These are phyloP conservation scores for Prinsepia uniflora DNA, from an alignment of 306 rosid species.

Conservation along the genomic window DNA sequence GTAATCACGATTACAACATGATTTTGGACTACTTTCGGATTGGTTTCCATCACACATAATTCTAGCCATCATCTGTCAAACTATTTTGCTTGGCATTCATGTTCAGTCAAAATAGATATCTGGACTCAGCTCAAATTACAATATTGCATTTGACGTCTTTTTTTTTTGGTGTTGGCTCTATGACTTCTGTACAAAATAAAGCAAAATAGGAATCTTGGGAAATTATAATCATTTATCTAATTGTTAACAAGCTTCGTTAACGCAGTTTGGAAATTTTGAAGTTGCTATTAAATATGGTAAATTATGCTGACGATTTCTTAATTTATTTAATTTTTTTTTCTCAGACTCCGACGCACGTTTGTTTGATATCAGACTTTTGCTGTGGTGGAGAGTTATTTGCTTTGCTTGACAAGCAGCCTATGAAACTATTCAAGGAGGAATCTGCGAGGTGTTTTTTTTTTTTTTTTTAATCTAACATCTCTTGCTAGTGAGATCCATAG, in stretches of 20 bases:
- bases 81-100: not conserved
- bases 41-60: not conserved
- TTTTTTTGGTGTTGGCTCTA: not conserved
- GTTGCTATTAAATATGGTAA: not conserved
- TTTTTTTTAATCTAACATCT: constrained; percentile 5
- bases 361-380: constrained; percentile 88
- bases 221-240: not conserved
- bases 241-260: not conserved
- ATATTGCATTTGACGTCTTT: not conserved
- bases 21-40: not conserved
- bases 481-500: not conserved
- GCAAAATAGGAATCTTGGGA: not conserved
- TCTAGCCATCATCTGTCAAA: not conserved
- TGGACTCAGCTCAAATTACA: not conserved
- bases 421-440: constrained; percentile 85
- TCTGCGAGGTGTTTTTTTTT: constrained; percentile 65
- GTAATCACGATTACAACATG: not conserved
- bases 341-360: constrained; percentile 84
- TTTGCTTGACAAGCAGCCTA: constrained; percentile 86
- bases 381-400: constrained; percentile 92
- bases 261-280: not conserved
- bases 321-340: constrained; percentile 13
- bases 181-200: not conserved
- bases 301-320: constrained; percentile 26
- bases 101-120: not conserved